These are phyloP conservation scores for Phlebiopsis gigantea DNA, from an alignment of 768 basidiomycete genomes.

Conservation along the genomic window DNA sequence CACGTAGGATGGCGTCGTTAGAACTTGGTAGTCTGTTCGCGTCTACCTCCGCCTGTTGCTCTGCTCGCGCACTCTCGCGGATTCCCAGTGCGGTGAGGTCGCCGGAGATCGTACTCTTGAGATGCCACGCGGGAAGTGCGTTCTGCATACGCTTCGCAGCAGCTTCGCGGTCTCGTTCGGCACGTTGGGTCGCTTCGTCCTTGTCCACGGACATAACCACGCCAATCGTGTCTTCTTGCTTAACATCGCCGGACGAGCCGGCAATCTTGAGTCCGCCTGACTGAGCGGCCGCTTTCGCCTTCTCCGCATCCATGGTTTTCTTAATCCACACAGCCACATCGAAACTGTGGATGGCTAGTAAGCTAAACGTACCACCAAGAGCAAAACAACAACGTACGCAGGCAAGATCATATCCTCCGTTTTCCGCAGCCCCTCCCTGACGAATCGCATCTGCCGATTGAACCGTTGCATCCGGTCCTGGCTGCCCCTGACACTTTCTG, in stretches of 20 bases:
- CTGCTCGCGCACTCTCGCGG: constrained; percentile 58
- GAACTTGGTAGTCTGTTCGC: constrained; percentile 32
- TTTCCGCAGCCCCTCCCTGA: constrained; percentile 82
- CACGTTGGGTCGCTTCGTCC: constrained; percentile 67
- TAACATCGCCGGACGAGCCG: constrained; percentile 52
- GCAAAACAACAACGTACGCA: constrained; percentile 44
- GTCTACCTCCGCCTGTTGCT: constrained; percentile 24
- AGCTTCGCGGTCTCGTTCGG: constrained; percentile 75
- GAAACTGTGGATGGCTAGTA: constrained; percentile 41
- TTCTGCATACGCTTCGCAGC: constrained; percentile 89
- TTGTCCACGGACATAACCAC: constrained; percentile 90
- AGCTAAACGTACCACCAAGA: neutral
- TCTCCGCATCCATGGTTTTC: constrained; percentile 61
- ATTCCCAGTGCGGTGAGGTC: constrained; percentile 85
- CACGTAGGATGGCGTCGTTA: constrained; percentile 70
- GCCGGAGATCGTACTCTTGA: constrained; percentile 92
- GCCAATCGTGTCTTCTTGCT: constrained; percentile 71
- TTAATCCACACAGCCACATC: constrained; percentile 84
- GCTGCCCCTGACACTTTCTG: constrained; percentile 76
- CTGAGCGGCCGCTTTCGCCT: constrained; percentile 38
- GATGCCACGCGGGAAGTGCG: constrained; percentile 89
- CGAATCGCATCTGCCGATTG: constrained; percentile 84
- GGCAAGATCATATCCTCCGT: constrained; percentile 86
- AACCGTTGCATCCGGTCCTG: constrained; percentile 96
- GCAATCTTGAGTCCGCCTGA: constrained; percentile 66